These are phyloP conservation scores for Boletus sp. DNA, from an alignment of 768 basidiomycete species.

Conservation along the genomic window DNA sequence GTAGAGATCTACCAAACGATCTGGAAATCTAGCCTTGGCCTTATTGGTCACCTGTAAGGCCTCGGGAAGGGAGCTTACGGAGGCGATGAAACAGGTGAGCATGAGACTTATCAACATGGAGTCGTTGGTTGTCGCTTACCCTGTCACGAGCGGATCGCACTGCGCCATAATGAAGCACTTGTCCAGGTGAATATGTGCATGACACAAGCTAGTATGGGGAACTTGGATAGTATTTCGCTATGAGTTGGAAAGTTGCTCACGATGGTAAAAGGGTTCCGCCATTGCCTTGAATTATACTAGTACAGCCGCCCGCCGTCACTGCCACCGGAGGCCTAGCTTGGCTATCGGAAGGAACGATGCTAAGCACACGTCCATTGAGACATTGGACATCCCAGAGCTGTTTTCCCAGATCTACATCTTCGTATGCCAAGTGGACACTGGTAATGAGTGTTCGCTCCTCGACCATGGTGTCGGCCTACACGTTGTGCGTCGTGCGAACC, in stretches of 20 bases:
- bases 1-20: slow-evolving; percentile 44
- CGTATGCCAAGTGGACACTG: slow-evolving; percentile 32
- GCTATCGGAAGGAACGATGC: slow-evolving; percentile 17
- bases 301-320: background rate
- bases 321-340: background rate
- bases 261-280: slow-evolving; percentile 33
- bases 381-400: slow-evolving; percentile 34
- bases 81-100: slow-evolving; percentile 1
- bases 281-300: slow-evolving; percentile 20
- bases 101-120: background rate
- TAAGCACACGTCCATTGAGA: slow-evolving; percentile 25
- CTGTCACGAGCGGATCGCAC: slow-evolving; percentile 48
- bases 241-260: slow-evolving; percentile 14
- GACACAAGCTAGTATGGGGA: slow-evolving; percentile 41
- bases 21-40: slow-evolving; percentile 49
- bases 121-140: slow-evolving; percentile 36
- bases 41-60: slow-evolving; percentile 49
- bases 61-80: slow-evolving; percentile 50
- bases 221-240: slow-evolving; percentile 13
- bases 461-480: background rate
- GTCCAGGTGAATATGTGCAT: slow-evolving; percentile 65
- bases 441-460: slow-evolving; percentile 12
- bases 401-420: slow-evolving; percentile 23
- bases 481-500: background rate
- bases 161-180: slow-evolving; percentile 63